phyloP scores from a whole-genome alignment of 495 filamentous ascomycete species.

The Hypomontagnella monticulosa region DNA sequence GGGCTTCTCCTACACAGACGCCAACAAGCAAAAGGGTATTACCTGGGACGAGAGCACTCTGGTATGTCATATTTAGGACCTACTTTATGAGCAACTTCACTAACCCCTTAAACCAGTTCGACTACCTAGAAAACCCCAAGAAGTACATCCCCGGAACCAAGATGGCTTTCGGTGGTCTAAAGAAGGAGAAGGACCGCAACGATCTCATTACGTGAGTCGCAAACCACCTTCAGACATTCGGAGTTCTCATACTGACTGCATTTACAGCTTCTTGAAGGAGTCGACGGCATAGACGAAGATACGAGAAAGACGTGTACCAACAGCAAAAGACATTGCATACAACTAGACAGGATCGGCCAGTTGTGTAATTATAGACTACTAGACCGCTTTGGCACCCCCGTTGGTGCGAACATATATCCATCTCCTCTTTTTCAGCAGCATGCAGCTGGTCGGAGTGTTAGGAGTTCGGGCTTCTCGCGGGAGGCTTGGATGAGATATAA shows the following conservation, averaged over 20 bases:
- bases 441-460: slow-evolving; percentile 28
- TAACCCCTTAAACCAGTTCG: slow-evolving; percentile 52
- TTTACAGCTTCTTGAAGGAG: slow-evolving; percentile 71
- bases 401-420: slow-evolving; percentile 45
- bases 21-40: slow-evolving; percentile 97
- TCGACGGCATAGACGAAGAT: slow-evolving; percentile 63
- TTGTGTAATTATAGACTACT: slow-evolving; percentile 48
- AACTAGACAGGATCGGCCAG: slow-evolving; percentile 44
- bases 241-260: slow-evolving; percentile 18
- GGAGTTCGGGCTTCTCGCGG: slow-evolving; percentile 38
- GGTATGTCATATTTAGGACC: slow-evolving; percentile 60
- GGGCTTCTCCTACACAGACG: slow-evolving; percentile 97
- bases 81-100: slow-evolving; percentile 4
- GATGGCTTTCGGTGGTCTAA: slow-evolving; percentile 99
- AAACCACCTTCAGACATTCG: neutral
- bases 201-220: slow-evolving; percentile 93
- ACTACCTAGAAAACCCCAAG: slow-evolving; percentile 68
- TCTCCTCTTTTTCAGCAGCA: slow-evolving; percentile 45
- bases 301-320: slow-evolving; percentile 48
- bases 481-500: slow-evolving; percentile 42
- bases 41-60: slow-evolving; percentile 88
- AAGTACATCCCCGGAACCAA: slow-evolving; percentile 96
- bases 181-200: slow-evolving; percentile 99
- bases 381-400: slow-evolving; percentile 42
- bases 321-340: slow-evolving; percentile 43